Evolutionary conservation across 371 early-diverging fungal genomes (phyloP).

Genomic region (Rhizopus delemar): DNA sequence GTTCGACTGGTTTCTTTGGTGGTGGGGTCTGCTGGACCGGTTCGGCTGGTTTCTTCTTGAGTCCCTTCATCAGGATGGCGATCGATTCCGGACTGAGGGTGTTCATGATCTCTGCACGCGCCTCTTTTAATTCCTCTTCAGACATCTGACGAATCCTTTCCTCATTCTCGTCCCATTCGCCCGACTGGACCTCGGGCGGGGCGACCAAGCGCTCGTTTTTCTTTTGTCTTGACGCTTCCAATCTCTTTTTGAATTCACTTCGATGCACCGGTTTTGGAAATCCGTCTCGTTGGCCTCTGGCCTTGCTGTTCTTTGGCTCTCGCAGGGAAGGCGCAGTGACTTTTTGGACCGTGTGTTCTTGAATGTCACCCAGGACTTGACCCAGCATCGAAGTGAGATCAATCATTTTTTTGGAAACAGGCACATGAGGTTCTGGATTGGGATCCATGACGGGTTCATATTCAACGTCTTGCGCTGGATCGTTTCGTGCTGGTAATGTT

Average conservation of each 20-base stretch:
- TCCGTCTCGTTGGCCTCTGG: constrained; percentile 40
- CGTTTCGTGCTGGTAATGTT: not conserved
- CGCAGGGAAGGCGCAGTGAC: constrained; percentile 31
- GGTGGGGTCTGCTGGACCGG: constrained; percentile 22
- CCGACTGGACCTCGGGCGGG: constrained; percentile 19
- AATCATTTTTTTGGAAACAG: constrained; percentile 43
- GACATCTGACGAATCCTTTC: constrained; percentile 60
- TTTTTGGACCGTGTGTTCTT: constrained; percentile 40
- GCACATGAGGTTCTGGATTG: constrained; percentile 34
- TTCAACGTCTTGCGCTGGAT: constrained; percentile 3
- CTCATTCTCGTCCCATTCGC: constrained; percentile 53
- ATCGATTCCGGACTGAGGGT: constrained; percentile 60
- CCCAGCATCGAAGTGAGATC: constrained; percentile 52
- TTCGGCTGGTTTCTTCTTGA: constrained; percentile 18
- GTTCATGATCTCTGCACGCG: constrained; percentile 57
- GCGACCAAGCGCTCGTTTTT: constrained; percentile 14
- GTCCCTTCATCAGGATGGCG: constrained; percentile 43
- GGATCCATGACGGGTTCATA: constrained; percentile 35
- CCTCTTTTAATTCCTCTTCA: constrained; percentile 60
- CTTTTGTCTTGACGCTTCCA: constrained; percentile 20
- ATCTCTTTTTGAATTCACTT: constrained; percentile 43
- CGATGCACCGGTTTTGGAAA: constrained; percentile 63
- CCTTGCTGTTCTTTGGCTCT: constrained; percentile 10
- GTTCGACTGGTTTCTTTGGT: constrained; percentile 29
- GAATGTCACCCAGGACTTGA: constrained; percentile 51